A percentile compares a stretch with the other conserved stretches of the same genome.
These are phyloP conservation scores for Phytophthora pini DNA, from an alignment of 352 stramenopile genomes.

Conservation along the genomic window DNA sequence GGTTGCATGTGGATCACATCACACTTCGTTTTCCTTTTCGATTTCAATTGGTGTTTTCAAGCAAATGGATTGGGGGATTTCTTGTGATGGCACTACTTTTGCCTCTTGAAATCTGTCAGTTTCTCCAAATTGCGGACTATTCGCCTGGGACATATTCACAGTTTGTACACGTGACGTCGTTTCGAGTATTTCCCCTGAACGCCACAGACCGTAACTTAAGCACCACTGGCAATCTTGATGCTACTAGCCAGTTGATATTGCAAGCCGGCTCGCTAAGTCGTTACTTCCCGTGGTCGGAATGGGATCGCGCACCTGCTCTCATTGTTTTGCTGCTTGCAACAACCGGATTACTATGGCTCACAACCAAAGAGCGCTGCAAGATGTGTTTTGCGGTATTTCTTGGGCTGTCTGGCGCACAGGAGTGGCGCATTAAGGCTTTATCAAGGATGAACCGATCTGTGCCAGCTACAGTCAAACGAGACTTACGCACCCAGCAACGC, in stretches of 20 bases:
- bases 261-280: slow-evolving; percentile 52
- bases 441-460: slow-evolving; percentile 32
- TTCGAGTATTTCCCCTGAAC: slow-evolving; percentile 36
- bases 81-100: slow-evolving; percentile 55
- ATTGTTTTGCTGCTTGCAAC: slow-evolving; percentile 34
- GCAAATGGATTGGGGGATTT: slow-evolving; percentile 58
- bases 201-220: slow-evolving; percentile 1
- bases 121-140: slow-evolving; percentile 55
- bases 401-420: slow-evolving; percentile 19
- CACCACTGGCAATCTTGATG: slow-evolving; percentile 8
- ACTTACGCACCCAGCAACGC: slow-evolving; percentile 32
- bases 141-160: slow-evolving; percentile 42
- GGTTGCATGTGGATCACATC: slow-evolving; percentile 41
- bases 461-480: slow-evolving; percentile 20
- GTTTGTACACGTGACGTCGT: slow-evolving; percentile 29
- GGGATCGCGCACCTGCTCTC: slow-evolving; percentile 52
- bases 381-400: slow-evolving; percentile 45
- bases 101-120: slow-evolving; percentile 57
- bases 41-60: slow-evolving; percentile 41
- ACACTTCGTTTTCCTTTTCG: slow-evolving; percentile 20
- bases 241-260: slow-evolving; percentile 27
- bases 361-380: slow-evolving; percentile 44
- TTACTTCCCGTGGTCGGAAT: slow-evolving; percentile 56
- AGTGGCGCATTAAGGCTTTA: neutral
- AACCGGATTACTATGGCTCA: slow-evolving; percentile 39